phyloP scores from a whole-genome alignment of 2,329 filamentous ascomycete genomes.

The Alternaria novae-zelandiae region DNA sequence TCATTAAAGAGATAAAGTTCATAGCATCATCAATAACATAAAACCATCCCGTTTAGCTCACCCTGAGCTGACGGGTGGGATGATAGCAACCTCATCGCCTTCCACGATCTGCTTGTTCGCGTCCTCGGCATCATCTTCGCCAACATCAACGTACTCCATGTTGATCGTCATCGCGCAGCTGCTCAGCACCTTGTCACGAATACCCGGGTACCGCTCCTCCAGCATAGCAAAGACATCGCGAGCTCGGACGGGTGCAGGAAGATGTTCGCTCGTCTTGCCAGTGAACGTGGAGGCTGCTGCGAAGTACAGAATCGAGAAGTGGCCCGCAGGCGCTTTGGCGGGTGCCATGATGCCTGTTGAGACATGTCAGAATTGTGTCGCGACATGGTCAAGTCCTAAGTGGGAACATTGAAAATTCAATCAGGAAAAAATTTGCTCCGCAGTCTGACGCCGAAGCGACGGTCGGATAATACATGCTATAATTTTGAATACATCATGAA shows the following conservation, averaged over 20 bases:
- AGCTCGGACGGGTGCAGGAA: slow-evolving; percentile 71
- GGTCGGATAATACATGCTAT: slow-evolving; percentile 60
- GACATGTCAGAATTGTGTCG: slow-evolving; percentile 20
- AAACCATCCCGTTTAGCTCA: background rate
- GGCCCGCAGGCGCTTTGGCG: slow-evolving; percentile 62
- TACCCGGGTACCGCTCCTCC: slow-evolving; percentile 73
- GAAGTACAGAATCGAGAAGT: slow-evolving; percentile 85
- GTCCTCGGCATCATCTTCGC: slow-evolving; percentile 56
- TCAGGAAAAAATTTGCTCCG: slow-evolving; percentile 45
- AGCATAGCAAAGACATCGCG: slow-evolving; percentile 69
- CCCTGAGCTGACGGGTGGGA: slow-evolving; percentile 86
- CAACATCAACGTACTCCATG: slow-evolving; percentile 77
- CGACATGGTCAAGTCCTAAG: background rate
- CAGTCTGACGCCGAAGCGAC: slow-evolving; percentile 36
- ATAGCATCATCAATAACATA: background rate
- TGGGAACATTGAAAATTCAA: slow-evolving; percentile 12
- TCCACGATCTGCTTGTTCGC: slow-evolving; percentile 64
- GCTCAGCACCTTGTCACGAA: slow-evolving; percentile 70
- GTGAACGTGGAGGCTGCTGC: slow-evolving; percentile 76
- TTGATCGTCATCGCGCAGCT: slow-evolving; percentile 82
- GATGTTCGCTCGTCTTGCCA: slow-evolving; percentile 67
- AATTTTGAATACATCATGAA: slow-evolving; percentile 48
- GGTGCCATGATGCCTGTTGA: slow-evolving; percentile 42
- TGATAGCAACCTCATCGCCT: slow-evolving; percentile 85
- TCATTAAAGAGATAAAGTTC: background rate